phyloP scores from a whole-genome alignment of 805 yeast species.

The Peterozyma toletana region DNA sequence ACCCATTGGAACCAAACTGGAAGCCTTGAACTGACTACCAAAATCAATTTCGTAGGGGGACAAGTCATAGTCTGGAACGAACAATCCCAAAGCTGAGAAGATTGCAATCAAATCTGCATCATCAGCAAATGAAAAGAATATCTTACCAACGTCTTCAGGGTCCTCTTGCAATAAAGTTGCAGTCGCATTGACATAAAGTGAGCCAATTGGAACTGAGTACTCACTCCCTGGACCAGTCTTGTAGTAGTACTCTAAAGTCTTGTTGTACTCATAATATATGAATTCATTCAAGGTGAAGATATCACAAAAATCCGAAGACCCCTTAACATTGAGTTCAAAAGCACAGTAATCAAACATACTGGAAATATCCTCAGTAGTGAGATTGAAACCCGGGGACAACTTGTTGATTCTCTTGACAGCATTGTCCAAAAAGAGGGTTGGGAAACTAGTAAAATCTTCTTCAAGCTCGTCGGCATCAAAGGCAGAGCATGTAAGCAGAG shows the following conservation, averaged over 20 bases:
- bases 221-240: constrained; percentile 58
- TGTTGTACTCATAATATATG: constrained; percentile 51
- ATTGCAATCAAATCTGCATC: constrained; percentile 61
- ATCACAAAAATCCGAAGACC: constrained; percentile 59
- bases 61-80: constrained; percentile 31
- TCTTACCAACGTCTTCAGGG: constrained; percentile 24
- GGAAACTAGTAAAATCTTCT: constrained; percentile 6
- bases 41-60: constrained; percentile 38
- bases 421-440: constrained; percentile 31
- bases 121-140: constrained; percentile 69
- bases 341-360: constrained; percentile 60
- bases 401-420: constrained; percentile 53
- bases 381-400: constrained; percentile 45
- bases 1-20: constrained; percentile 51
- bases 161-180: constrained; percentile 16
- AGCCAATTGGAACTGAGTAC: constrained; percentile 51
- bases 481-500: constrained; percentile 34
- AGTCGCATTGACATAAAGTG: constrained; percentile 47
- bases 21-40: constrained; percentile 30
- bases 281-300: constrained; percentile 65
- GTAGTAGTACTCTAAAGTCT: constrained; percentile 55
- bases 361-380: constrained; percentile 45
- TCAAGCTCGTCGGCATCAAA: constrained; percentile 22
- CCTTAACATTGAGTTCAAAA: constrained; percentile 65
- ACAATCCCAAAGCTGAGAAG: constrained; percentile 58